Base-by-base conservation (phyloP, 1,284 basidiomycete genomes). In the Coniferiporia sulphurascens region DNA sequence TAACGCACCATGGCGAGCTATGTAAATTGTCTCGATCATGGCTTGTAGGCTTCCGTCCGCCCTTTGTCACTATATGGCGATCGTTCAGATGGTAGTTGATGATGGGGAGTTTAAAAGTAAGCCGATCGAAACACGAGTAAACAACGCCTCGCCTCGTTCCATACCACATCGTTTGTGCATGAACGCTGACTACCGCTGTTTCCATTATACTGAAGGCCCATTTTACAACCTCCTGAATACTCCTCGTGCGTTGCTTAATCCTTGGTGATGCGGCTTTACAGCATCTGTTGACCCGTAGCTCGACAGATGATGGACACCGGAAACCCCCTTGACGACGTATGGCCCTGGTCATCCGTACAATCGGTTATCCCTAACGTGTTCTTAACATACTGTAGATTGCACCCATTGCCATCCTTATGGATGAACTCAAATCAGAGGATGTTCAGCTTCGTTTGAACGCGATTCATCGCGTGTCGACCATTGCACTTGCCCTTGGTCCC, bases 401-500 rank as follows among this genome's bases (percentile, higher is more conserved):
- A 17, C 88, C 88, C 75, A 91, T 91, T 77, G 88, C 88, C 67
- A 86, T 95, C 73, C 83, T 95, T 57, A 94, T 96, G 85, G 94
- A 97, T 77, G 94, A 97, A 77, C 80, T 97, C 60, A 90, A 93
- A 71, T 93, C 93, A 52, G 95, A 98, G 72, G 97, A 99, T 76
- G 96, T 99, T 61, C 80, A 91, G 66, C 78, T 98, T 58, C 90
- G 97, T 56, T 80, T 99, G 68, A 97, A 97, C 70, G 96, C 97
- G 62, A 97, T 99, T 67, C 94, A 97, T 76, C 93, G 96, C 73
- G 86, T 99, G 70, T 95, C 95, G 62, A 99, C 97, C 57, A 99
- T 99, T 75, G 97, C 97, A 2, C 85, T 99, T 63, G 97, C 97
- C 44, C 84, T 99, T 54, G 97, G 97, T 12, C 89, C 95, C 35